Percentiles rank a stretch among this genome's conserved stretches.
These are phyloP conservation scores for Trichoderma polysporum DNA, from an alignment of 2,329 filamentous ascomycete genomes.

Conservation along the genomic window DNA sequence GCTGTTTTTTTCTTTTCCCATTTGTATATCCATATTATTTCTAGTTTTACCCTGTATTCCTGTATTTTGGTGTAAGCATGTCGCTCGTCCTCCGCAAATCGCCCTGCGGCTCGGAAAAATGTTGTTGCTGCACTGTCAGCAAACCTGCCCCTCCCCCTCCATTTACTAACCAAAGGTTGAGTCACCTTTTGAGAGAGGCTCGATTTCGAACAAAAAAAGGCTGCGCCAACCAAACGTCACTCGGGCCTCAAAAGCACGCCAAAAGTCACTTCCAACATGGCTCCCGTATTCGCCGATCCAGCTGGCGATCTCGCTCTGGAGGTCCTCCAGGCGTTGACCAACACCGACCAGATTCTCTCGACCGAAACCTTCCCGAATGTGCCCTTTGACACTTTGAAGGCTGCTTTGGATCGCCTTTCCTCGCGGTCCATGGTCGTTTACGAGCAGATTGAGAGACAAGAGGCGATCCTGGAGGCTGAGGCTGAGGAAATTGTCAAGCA, in stretches of 20 bases:
- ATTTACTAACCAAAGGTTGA: constrained; percentile 18
- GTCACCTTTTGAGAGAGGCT: constrained; percentile 9
- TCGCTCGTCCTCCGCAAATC: constrained; percentile 1
- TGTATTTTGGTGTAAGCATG: not conserved
- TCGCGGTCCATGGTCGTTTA: constrained; percentile 87
- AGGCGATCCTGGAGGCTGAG: constrained; percentile 72
- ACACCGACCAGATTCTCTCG: constrained; percentile 65
- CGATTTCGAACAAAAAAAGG: not conserved
- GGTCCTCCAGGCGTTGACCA: constrained; percentile 65
- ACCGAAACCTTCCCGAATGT: constrained; percentile 66
- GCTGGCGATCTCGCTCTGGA: constrained; percentile 60
- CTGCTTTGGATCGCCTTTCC: constrained; percentile 79
- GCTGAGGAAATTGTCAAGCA: constrained; percentile 69
- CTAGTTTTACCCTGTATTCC: not conserved
- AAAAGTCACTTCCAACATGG: constrained; percentile 7
- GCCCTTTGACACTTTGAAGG: constrained; percentile 72
- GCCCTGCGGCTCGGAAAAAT: constrained; percentile 18
- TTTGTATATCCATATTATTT: not conserved
- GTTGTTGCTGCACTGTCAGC: constrained; percentile 15
- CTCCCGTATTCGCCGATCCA: constrained; percentile 11
- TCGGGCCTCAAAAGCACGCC: not conserved
- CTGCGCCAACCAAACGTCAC: constrained; percentile 7
- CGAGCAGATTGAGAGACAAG: constrained; percentile 77
- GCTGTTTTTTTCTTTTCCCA: not conserved
- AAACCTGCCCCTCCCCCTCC: constrained; percentile 23